Evolutionary conservation across 2,329 filamentous ascomycete genomes (phyloP).

Genomic region (Pseudogymnoascus sp.): DNA sequence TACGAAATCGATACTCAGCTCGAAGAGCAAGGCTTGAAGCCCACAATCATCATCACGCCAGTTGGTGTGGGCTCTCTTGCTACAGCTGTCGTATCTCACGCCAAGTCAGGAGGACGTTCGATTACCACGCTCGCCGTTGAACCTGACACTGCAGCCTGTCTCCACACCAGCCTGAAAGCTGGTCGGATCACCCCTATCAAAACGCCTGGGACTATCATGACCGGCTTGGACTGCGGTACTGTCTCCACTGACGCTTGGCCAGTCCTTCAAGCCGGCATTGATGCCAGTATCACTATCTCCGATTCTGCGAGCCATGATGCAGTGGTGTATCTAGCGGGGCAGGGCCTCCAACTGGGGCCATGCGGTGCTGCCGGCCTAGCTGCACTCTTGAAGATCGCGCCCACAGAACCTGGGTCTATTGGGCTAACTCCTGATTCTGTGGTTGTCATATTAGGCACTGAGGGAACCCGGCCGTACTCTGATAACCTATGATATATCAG

Average conservation of each 20-base stretch:
- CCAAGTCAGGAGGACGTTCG: constrained; percentile 39
- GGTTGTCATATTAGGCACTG: constrained; percentile 59
- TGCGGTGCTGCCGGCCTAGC: constrained; percentile 46
- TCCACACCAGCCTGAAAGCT: constrained; percentile 36
- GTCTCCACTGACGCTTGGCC: constrained; percentile 40
- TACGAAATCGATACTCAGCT: constrained; percentile 52
- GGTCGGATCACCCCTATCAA: constrained; percentile 32
- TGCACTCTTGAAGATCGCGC: constrained; percentile 37
- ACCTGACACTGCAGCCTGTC: constrained; percentile 53
- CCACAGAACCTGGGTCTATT: background rate
- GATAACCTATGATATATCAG: background rate
- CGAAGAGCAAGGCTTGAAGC: constrained; percentile 40
- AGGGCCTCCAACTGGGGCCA: constrained; percentile 37
- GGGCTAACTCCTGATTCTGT: constrained; percentile 40
- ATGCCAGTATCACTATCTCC: constrained; percentile 34
- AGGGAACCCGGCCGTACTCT: constrained; percentile 49
- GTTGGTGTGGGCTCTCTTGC: constrained; percentile 66
- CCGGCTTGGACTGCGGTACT: constrained; percentile 44
- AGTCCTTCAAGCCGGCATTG: constrained; percentile 34
- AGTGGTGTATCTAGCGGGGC: constrained; percentile 30
- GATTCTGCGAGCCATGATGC: constrained; percentile 38
- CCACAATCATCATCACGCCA: constrained; percentile 50
- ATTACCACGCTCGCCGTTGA: constrained; percentile 51
- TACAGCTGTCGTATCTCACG: constrained; percentile 59
- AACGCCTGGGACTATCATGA: constrained; percentile 37